These are phyloP conservation scores for Kodamaea neixiangensis DNA, from an alignment of 805 yeast species.

Conservation along the genomic window DNA sequence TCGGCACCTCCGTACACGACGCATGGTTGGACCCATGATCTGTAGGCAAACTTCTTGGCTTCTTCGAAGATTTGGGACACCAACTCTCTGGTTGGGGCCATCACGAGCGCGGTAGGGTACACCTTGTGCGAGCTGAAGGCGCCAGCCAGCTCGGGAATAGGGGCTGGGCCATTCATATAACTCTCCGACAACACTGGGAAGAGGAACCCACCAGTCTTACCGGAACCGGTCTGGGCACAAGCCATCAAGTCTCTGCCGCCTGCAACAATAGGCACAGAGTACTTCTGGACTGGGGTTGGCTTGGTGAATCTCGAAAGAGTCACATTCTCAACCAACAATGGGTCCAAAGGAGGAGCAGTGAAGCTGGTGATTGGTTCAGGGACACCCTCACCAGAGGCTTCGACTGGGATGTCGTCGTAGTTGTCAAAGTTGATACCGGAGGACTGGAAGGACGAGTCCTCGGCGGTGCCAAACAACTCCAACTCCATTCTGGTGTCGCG, in stretches of 20 bases:
- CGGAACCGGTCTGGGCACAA: constrained; percentile 98
- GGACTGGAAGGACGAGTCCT: constrained; percentile 76
- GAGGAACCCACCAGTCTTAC: constrained; percentile 99
- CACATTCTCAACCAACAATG: constrained; percentile 82
- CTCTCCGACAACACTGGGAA: constrained; percentile 96
- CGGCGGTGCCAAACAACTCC: constrained; percentile 80
- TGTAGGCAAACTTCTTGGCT: constrained; percentile 91
- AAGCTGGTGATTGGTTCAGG: constrained; percentile 91
- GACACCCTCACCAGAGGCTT: constrained; percentile 91
- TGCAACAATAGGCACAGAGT: constrained; percentile 89
- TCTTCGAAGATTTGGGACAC: constrained; percentile 96
- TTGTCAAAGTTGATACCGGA: constrained; percentile 98
- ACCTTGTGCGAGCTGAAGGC: constrained; percentile 73
- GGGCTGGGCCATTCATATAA: constrained; percentile 83
- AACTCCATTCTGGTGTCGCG: constrained; percentile 68
- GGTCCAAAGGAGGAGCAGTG: constrained; percentile 90
- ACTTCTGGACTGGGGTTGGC: constrained; percentile 97
- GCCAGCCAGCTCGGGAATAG: constrained; percentile 48
- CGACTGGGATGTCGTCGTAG: constrained; percentile 98
- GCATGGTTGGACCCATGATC: constrained; percentile 97
- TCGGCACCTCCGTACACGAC: constrained; percentile 99
- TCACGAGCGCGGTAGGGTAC: constrained; percentile 88
- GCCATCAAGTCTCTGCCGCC: constrained; percentile 93
- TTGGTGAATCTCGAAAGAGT: constrained; percentile 84
- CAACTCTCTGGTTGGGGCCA: constrained; percentile 99